Evolutionary conservation across 1,139 yeast species (phyloP).

Genomic region (Suzukiozyma palmioleophila): DNA sequence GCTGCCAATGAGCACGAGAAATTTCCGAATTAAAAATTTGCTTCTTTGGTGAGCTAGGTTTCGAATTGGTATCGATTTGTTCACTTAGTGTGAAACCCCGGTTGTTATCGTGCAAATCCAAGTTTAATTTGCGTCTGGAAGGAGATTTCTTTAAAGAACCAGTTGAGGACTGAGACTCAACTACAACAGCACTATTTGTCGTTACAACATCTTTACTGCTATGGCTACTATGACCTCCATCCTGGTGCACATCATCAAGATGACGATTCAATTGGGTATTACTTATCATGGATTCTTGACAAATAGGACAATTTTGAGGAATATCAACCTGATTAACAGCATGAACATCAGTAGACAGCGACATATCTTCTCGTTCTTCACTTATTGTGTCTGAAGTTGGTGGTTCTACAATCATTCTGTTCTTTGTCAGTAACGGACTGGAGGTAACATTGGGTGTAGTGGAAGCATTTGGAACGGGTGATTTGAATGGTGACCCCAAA

Average conservation of each 20-base stretch:
- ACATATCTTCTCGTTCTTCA: not conserved
- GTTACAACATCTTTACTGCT: no score
- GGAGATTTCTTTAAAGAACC: conserved; percentile 1
- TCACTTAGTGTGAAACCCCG: conserved; percentile 30
- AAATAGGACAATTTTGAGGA: conserved; percentile 57
- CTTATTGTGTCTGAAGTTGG: not conserved
- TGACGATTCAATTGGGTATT: conserved; percentile 62
- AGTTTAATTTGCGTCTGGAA: conserved; percentile 22
- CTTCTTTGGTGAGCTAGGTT: conserved; percentile 5
- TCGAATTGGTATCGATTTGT: conserved; percentile 4
- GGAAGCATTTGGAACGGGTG: conserved; percentile 9
- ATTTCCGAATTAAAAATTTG: conserved; percentile 16
- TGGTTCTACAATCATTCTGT: not conserved
- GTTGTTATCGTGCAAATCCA: conserved; percentile 33
- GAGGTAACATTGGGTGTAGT: conserved; percentile 2
- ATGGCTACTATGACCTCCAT: not conserved
- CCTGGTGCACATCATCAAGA: conserved; percentile 60
- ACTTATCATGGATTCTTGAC: conserved; percentile 56
- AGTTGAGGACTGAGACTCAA: conserved; percentile 5
- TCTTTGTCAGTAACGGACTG: not conserved
- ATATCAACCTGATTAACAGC: no score
- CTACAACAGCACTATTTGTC: not conserved
- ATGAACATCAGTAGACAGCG: no score
- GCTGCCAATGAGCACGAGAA: conserved; percentile 62
- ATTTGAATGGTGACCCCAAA: conserved; percentile 22